Conservation (phyloP, 805 yeast genomes). For the Saturnispora zaruensis region DNA sequence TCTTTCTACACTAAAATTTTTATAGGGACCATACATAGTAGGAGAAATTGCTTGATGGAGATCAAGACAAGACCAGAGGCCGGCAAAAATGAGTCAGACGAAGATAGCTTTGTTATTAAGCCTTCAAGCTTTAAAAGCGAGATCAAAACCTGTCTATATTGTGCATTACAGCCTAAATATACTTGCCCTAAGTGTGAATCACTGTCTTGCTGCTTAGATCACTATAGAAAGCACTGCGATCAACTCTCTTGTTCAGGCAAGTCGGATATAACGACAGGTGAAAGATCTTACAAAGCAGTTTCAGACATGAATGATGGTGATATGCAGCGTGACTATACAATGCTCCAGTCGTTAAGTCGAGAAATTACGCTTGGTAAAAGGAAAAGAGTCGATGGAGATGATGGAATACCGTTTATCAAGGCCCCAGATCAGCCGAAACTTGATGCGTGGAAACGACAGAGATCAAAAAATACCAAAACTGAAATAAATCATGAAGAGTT, state of each 20-base stretch:
- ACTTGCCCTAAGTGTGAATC: slow-evolving; percentile 72
- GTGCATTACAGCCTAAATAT: slow-evolving; percentile 49
- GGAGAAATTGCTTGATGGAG: not conserved
- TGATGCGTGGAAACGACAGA: slow-evolving; percentile 50
- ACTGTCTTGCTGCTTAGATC: slow-evolving; percentile 59
- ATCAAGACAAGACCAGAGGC: not conserved
- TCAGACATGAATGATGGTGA: slow-evolving; percentile 37
- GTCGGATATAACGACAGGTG: slow-evolving; percentile 35
- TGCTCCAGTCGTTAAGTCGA: slow-evolving; percentile 53
- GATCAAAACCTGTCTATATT: slow-evolving; percentile 1
- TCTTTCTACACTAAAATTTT: not conserved
- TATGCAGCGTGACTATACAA: slow-evolving; percentile 79
- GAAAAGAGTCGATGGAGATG: slow-evolving; percentile 24
- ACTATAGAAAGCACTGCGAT: slow-evolving; percentile 64
- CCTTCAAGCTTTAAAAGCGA: not conserved
- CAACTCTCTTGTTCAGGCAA: slow-evolving; percentile 58
- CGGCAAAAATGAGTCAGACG: not conserved
- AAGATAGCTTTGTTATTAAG: not conserved
- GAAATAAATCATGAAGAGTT: not conserved
- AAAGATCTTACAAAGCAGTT: slow-evolving; percentile 41
- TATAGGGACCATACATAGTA: not conserved
- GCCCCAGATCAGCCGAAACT: slow-evolving; percentile 32
- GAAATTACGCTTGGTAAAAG: slow-evolving; percentile 46
- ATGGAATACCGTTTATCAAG: slow-evolving; percentile 7
- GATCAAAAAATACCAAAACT: slow-evolving; percentile 28